These are phyloP conservation scores for Fusarium concolor DNA, from an alignment of 2,329 filamentous ascomycete genomes.

Conservation along the genomic window DNA sequence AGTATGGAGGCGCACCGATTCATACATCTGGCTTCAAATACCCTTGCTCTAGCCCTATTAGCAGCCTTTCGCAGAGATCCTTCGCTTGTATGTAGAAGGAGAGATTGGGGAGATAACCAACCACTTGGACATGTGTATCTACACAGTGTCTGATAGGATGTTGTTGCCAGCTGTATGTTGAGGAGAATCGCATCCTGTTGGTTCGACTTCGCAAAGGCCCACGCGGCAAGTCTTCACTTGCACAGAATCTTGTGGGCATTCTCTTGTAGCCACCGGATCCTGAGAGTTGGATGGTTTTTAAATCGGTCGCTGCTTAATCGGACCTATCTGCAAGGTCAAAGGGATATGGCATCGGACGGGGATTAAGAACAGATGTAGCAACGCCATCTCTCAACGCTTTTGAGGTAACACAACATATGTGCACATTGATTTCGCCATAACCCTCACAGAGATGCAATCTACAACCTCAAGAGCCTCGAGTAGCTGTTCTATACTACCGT, in stretches of 20 bases:
- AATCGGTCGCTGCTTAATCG: neutral
- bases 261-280: neutral
- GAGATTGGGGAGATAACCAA: conserved; percentile 3
- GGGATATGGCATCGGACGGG: neutral
- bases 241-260: neutral
- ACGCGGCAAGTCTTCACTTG: neutral
- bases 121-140: conserved; percentile 22
- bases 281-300: neutral
- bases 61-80: neutral
- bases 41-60: neutral
- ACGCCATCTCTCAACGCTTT: neutral
- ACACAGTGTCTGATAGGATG: conserved; percentile 5
- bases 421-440: conserved; percentile 1
- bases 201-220: neutral
- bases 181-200: neutral
- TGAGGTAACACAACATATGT: conserved; percentile 12
- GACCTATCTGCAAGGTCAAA: neutral
- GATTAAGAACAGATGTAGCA: neutral
- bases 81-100: neutral
- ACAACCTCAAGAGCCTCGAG: neutral
- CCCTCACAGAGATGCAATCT: conserved; percentile 10
- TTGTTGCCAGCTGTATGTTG: neutral
- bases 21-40: neutral
- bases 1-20: conserved; percentile 3
- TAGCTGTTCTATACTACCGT: conserved; percentile 15